Base-by-base conservation (phyloP, 1,284 basidiomycete genomes). In the Pseudozyma sp. region DNA sequence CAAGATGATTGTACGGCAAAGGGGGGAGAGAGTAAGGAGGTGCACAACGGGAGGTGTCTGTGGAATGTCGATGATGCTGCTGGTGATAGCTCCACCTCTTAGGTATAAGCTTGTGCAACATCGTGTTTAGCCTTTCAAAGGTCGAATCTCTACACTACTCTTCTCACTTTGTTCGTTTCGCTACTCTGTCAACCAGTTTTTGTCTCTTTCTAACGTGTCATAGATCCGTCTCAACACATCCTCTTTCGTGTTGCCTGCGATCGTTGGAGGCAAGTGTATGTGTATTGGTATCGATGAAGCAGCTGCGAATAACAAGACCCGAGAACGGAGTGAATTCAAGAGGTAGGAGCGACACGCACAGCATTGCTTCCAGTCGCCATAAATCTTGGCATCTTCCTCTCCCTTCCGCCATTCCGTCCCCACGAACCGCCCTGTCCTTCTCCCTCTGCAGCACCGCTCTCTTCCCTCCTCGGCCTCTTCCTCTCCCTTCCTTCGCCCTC, bases 301-400 rank as follows among this genome's bases (percentile, higher is more conserved):
- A 36, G 14, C 34, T 39, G 35, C 35, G 38, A 36, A 45, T 10
- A 34, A 8, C 8, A 19, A 5, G 25, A 31, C n/a, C n/a, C n/a
- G 52, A 12, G 13, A 25, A 18, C 9, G 7, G 35, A 18, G 6
- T 11, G 25, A n/a, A n/a, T 5, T 34, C 57, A 74, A 16, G 71
- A 74, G 21, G 71, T 74, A 11, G 71, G 71, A n/a, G 71, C 71
- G 21, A 74, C 62, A 34, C 71, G 56, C 13, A 77, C 68, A 25
- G 77, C 77, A 43, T 79, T 79, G 40, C 63, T 44, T 19, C 77
- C 77, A 10, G 70, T 79, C 36, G 77, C 77, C 66, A 72, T 71
- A 52, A 76, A 79, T 19, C 59, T 53, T 9, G 77, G 75, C 60
- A 71, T 44, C 54, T 61, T 69, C 9, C 66, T 51, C 54, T 69